Conservation (phyloP, 208 protist genomes). For the Leishmania tropica region DNA sequence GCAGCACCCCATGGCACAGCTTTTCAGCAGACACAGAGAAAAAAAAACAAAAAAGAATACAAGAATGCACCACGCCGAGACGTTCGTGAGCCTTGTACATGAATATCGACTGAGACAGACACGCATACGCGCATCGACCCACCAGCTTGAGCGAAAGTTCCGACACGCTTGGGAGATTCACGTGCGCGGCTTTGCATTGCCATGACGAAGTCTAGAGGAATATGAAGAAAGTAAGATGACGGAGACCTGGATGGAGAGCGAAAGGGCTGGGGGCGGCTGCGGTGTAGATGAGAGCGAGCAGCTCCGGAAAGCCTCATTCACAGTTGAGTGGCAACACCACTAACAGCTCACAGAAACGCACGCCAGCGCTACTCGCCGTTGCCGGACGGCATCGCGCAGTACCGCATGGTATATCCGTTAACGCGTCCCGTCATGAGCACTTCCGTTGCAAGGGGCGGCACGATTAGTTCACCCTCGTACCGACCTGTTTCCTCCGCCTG, state of each 20-base stretch:
- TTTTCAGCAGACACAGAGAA: neutral
- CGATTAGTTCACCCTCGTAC: conserved; percentile 27
- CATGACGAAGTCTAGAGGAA: neutral
- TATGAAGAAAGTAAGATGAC: neutral
- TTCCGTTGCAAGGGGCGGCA: conserved; percentile 28
- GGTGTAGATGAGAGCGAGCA: neutral
- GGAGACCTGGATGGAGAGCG: neutral
- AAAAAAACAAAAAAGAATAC: neutral
- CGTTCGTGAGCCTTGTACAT: neutral
- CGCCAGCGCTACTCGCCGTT: neutral
- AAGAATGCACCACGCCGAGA: neutral
- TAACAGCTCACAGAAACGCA: neutral
- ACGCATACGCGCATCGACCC: neutral
- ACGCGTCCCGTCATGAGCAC: conserved; percentile 29
- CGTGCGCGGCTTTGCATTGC: neutral
- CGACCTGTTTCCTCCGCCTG: conserved; percentile 17
- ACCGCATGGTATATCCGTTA: conserved; percentile 28
- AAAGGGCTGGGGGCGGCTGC: neutral
- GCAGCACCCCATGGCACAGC: neutral
- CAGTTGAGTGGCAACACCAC: neutral
- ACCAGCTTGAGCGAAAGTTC: neutral
- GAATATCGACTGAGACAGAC: neutral
- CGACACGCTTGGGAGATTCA: neutral
- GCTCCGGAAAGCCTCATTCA: neutral
- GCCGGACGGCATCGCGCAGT: conserved; percentile 14